Conservation (phyloP, 257 asterid species). For the Solanum bulbocastanum region DNA sequence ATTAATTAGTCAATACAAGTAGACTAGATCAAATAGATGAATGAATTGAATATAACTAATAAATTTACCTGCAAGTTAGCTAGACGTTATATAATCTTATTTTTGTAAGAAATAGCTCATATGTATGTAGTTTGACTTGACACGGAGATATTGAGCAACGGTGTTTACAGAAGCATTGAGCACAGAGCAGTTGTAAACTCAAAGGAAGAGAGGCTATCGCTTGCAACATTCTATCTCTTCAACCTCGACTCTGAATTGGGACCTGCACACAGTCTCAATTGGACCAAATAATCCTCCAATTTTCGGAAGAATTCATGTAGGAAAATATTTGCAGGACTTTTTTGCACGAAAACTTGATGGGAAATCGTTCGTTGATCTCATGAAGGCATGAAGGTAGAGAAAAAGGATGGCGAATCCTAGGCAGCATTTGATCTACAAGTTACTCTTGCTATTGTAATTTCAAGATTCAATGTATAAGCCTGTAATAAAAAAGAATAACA, state of each 20-base stretch:
- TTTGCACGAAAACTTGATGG: slow-evolving; percentile 33
- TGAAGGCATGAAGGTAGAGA: slow-evolving; percentile 30
- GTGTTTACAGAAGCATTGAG: slow-evolving; percentile 37
- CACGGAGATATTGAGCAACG: slow-evolving; percentile 38
- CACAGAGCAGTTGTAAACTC: slow-evolving; percentile 46
- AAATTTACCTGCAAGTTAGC: too few relatives aligned
- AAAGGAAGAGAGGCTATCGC: slow-evolving; percentile 31
- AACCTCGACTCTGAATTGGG: slow-evolving; percentile 28
- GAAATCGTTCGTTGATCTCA: slow-evolving; percentile 29
- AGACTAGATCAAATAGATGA: too few relatives aligned
- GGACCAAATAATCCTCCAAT: slow-evolving; percentile 24
- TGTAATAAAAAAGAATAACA: neutral
- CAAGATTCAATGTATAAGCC: neutral
- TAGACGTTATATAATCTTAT: neutral
- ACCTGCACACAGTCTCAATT: slow-evolving; percentile 31
- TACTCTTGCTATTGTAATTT: neutral
- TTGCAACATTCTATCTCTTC: slow-evolving; percentile 42
- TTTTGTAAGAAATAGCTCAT: neutral
- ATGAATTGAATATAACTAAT: too few relatives aligned
- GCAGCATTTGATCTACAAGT: neutral
- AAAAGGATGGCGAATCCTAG: neutral
- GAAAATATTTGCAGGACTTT: slow-evolving; percentile 21
- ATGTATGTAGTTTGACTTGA: neutral
- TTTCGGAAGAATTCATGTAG: slow-evolving; percentile 20
- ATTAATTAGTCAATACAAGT: too few relatives aligned